Evolutionary conservation across 345 rosid species (phyloP).

Genomic region (Dimocarpus longan): DNA sequence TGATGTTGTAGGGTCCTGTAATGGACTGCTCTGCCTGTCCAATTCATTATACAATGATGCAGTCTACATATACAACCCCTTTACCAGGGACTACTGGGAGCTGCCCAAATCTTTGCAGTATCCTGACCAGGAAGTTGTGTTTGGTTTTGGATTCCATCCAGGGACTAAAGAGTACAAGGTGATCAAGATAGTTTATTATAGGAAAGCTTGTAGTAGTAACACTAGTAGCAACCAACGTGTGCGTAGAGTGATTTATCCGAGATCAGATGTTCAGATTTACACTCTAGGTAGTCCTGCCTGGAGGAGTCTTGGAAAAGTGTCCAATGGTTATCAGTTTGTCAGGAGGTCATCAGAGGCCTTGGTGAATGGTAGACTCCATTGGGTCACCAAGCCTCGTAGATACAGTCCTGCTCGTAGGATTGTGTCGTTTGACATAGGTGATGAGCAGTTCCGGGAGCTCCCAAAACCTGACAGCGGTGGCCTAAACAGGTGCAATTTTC

Average conservation of each 20-base stretch:
- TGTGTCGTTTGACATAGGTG: conserved; percentile 70
- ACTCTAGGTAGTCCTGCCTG: conserved; percentile 51
- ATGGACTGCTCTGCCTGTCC: conserved; percentile 58
- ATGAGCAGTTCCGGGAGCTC: conserved; percentile 76
- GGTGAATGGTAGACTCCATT: conserved; percentile 78
- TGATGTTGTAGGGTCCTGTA: conserved; percentile 57
- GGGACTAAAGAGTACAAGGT: conserved; percentile 57
- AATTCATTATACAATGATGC: conserved; percentile 48
- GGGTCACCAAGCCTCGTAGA: conserved; percentile 65
- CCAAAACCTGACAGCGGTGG: conserved; percentile 75
- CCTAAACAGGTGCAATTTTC: conserved; percentile 60
- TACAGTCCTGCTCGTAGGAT: conserved; percentile 61
- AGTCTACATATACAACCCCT: conserved; percentile 59
- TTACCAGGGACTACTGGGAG: conserved; percentile 42
- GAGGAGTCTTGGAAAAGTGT: conserved; percentile 73
- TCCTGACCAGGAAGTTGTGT: conserved; percentile 50
- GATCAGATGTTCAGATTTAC: conserved; percentile 61
- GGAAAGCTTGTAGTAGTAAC: conserved; percentile 15
- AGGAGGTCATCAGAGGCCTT: conserved; percentile 68
- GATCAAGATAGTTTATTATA: conserved; percentile 58
- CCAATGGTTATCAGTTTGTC: conserved; percentile 46
- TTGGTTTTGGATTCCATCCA: conserved; percentile 65
- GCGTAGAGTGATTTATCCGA: conserved; percentile 36
- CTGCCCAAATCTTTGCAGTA: conserved; percentile 44
- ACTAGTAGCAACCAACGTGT: conserved; percentile 26